A percentile compares a stretch with the other conserved stretches of the same genome.
phyloP scores from a whole-genome alignment of 2,329 filamentous ascomycete species.

The Zymoseptoria brevis region DNA sequence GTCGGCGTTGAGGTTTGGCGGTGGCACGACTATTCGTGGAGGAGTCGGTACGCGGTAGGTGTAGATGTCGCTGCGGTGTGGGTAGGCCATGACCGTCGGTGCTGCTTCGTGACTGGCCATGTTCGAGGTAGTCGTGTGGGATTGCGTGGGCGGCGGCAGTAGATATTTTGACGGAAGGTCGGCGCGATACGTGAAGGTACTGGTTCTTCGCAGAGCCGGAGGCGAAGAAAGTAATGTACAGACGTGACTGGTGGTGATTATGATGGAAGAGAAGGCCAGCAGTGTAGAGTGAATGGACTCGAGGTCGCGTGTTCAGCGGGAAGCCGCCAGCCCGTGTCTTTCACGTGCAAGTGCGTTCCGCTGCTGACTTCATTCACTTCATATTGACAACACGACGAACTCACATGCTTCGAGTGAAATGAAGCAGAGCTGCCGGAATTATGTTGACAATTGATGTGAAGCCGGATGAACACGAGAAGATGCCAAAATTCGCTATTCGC shows the following conservation, averaged over 20 bases:
- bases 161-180: neutral
- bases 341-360: neutral
- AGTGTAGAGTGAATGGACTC: neutral
- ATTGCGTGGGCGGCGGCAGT: neutral
- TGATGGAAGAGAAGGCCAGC: neutral
- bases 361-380: neutral
- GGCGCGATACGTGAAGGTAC: neutral
- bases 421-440: neutral
- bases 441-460: no score
- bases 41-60: conserved; percentile 41
- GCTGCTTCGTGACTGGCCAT: conserved; percentile 15
- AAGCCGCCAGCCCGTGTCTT: neutral
- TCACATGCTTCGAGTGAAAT: neutral
- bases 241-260: neutral
- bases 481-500: neutral
- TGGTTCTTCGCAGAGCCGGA: neutral
- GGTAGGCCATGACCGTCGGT: conserved; percentile 18
- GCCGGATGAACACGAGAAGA: neutral
- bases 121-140: neutral
- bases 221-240: neutral
- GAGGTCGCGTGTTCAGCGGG: neutral
- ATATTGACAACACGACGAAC: neutral
- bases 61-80: conserved; percentile 32
- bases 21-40: conserved; percentile 42
- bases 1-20: conserved; percentile 35